Base-by-base conservation (phyloP, 345 rosid species). In the Noccaea caerulescens region DNA sequence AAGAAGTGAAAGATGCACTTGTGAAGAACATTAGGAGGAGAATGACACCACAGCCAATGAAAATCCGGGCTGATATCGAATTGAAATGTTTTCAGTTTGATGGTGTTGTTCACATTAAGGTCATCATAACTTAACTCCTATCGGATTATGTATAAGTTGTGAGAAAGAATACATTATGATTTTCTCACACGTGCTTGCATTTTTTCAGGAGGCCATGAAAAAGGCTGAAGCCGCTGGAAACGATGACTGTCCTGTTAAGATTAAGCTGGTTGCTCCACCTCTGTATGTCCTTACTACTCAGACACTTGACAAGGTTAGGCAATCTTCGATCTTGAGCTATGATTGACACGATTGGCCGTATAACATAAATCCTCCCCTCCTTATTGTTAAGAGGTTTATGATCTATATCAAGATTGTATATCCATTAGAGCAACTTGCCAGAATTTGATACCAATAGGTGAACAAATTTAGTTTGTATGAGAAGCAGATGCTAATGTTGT, bases 41-140 rank as follows among this genome's bases (percentile, higher is more conserved):
- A 81, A 92, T 95, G 98, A 90, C 99, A 7, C 99, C 92, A 27
- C 98, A 89, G 34, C 99, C 99, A 60, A 69, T 88, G 83, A 95
- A 92, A 86, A 88, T 95, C 71, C 84, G 92, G 1, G 98, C 98
- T 69, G 98, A 95, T 78, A 82, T 95, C 66, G 99, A 92, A 68
- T 86, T 95, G 96, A 90, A 88, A 58, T 95, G 99, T 81, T 95
- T 92, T 82, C 96, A 92, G 84, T 90, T 92, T 74, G 99, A 95
- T 38, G 98, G 99, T 9, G 98, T 94, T 72, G 83, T 92, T 71
- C 99, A 94, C 87, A 90, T 95, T 39, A 92, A 95, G 96, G 98
- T 95, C 37, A 4, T 95, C 37, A 4, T 56, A 49, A 33, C 33
- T 36, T 56, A 49, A 33, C 33, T 36, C 39, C 23, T 30, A 12